These are phyloP conservation scores for Tetrapisispora arboricola DNA, from an alignment of 805 yeast species.

Conservation along the genomic window DNA sequence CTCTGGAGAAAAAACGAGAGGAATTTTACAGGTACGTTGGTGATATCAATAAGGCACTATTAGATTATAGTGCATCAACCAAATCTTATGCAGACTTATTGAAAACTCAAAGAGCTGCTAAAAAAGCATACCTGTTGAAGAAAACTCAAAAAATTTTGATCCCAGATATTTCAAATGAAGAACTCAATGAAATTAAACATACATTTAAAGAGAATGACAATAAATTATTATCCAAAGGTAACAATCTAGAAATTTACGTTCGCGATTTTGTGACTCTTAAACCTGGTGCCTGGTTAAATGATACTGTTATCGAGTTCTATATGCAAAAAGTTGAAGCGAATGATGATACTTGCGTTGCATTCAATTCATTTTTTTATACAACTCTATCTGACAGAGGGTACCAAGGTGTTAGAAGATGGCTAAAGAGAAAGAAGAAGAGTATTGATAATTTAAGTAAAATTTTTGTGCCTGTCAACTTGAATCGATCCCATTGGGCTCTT, in stretches of 20 bases:
- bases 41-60: conserved; percentile 21
- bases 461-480: conserved; percentile 76
- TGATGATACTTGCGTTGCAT: conserved; percentile 45
- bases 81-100: conserved; percentile 36
- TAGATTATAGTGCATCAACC: conserved; percentile 29
- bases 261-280: conserved; percentile 63
- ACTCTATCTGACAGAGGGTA: conserved; percentile 66
- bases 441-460: conserved; percentile 55
- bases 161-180: conserved; percentile 17
- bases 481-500: conserved; percentile 85
- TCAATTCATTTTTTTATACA: conserved; percentile 83
- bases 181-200: conserved; percentile 17
- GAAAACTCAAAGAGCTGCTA: conserved; percentile 23
- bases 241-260: conserved; percentile 48
- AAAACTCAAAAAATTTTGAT: conserved; percentile 15
- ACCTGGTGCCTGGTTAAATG: conserved; percentile 79
- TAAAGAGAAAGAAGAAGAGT: conserved; percentile 60
- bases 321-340: conserved; percentile 32
- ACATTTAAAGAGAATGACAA: conserved; percentile 24
- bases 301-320: conserved; percentile 79
- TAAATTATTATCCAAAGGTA: conserved; percentile 19
- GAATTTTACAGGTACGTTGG: conserved; percentile 13
- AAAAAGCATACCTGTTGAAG: conserved; percentile 3
- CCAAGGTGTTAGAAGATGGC: conserved; percentile 74
- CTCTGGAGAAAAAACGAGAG: conserved; percentile 19